These are phyloP conservation scores for Gliomastix tumulicola DNA, from an alignment of 2,329 filamentous ascomycete species.

Conservation along the genomic window DNA sequence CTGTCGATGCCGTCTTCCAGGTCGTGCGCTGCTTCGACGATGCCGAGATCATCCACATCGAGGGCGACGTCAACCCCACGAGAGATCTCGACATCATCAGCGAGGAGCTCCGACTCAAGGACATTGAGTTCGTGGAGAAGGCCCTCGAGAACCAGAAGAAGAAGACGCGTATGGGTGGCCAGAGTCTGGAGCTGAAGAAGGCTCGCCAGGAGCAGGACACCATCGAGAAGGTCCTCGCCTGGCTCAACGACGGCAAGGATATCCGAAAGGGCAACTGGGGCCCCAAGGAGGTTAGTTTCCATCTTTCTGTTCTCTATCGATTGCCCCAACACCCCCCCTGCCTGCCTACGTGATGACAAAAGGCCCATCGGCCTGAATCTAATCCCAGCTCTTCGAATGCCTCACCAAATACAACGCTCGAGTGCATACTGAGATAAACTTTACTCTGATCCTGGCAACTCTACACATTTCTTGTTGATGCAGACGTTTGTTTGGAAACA, in stretches of 20 bases:
- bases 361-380: conserved; percentile 86
- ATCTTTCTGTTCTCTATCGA: conserved; percentile 12
- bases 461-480: conserved; percentile 6
- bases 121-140: conserved; percentile 98
- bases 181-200: conserved; percentile 97
- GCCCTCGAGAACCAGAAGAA: conserved; percentile 86
- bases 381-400: conserved; percentile 99
- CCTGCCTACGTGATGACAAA: conserved; percentile 98
- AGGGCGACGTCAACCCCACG: conserved; percentile 93
- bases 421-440: conserved; percentile 83
- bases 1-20: conserved; percentile 96
- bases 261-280: conserved; percentile 84
- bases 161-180: conserved; percentile 89
- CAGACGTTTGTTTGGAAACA: conserved; percentile 3
- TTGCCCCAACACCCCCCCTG: no score
- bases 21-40: conserved; percentile 97
- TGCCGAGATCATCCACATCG: conserved; percentile 98
- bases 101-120: conserved; percentile 93
- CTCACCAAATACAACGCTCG: conserved; percentile 67
- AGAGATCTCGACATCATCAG: conserved; percentile 95
- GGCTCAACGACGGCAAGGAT: conserved; percentile 84
- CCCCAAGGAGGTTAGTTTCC: conserved; percentile 81
- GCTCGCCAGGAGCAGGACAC: conserved; percentile 88
- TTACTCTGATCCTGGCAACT: conserved; percentile 61
- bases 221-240: conserved; percentile 81